Evolutionary conservation across 2,329 filamentous ascomycete species (phyloP), one percentile per base, ranked within the genome.

Genomic region (Aureobasidium sp.): DNA sequence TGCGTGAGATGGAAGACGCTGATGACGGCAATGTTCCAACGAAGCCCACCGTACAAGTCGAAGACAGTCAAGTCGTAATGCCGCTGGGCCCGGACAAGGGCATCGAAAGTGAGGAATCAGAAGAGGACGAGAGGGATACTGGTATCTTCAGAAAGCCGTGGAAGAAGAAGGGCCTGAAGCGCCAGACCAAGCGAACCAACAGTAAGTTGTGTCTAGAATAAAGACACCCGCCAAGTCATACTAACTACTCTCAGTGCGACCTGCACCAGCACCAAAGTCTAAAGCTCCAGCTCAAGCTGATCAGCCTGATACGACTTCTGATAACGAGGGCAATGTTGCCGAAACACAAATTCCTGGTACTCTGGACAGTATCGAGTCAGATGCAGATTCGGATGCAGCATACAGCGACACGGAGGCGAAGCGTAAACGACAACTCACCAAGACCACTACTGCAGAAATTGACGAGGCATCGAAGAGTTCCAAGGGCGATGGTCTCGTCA

Each of bases 141-240:
- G 89, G 89, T 2, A 83, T 87, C 68, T 89, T 89, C 3, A 76
- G 89, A 43, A 87, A 85, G 63, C 78, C 88, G 1, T 95, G 87
- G 82, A 95, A 95, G 84, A 96, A 96, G 86, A 93, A 93, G 81
- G 93, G 92, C 0, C 87, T 93, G 75, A 96, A 96, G 82, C 85
- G 93, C 67, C 93, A 92, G 64, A 95, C 93, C 4, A 84, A 90
- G 68, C 82, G 85, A 55, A 84, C 87, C 64, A 94, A 90, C 67
- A 93, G 67, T 69, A 61, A 56, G 66, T 51, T 18, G 5, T 25
- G 2, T 10, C 20, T 5, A 1, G 2, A 45, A 36, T 29, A 16
- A 1, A 8, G 20, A 23, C 4, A 31, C 13, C 15, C 20, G 4
- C 3, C 2, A 13, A 45, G 13, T n/a, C 10, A 36, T 59, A 43